Percentiles rank a stretch among this genome's conserved stretches.
Evolutionary conservation across 495 filamentous ascomycete genomes (phyloP).

Genomic region (Lindgomyces ingoldianus): DNA sequence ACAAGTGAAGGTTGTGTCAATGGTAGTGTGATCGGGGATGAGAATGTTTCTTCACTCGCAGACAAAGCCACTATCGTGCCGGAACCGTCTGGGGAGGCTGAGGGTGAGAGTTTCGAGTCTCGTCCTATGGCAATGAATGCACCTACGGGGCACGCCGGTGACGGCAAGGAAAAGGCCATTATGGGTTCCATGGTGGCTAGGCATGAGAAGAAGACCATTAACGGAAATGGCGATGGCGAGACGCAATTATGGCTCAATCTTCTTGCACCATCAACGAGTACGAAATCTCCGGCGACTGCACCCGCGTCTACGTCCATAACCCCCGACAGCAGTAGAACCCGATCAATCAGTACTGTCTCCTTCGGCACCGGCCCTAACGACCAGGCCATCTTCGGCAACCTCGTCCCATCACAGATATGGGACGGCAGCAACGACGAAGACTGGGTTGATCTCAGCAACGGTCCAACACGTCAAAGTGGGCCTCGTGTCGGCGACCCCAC

Average conservation of each 20-base stretch:
- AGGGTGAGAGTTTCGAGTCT: neutral
- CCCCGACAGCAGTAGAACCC: neutral
- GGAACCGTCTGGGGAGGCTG: slow-evolving; percentile 18
- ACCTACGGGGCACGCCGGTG: neutral
- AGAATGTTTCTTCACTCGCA: too few species aligned
- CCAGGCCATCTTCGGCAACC: neutral
- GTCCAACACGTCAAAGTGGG: neutral
- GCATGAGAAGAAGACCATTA: neutral
- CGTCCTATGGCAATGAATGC: neutral
- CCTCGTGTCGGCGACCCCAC: neutral
- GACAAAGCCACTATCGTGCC: slow-evolving; percentile 15
- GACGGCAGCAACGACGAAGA: neutral
- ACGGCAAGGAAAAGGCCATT: neutral
- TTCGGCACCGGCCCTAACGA: neutral
- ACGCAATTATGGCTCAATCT: neutral
- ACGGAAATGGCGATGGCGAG: neutral
- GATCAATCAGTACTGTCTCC: neutral
- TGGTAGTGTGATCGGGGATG: too few species aligned
- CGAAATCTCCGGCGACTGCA: neutral
- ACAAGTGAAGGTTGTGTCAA: too few species aligned
- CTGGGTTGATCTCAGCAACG: neutral
- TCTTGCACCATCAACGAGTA: neutral
- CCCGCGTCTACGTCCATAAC: neutral
- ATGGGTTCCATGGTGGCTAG: neutral
- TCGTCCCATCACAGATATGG: neutral